Conservation (phyloP, 306 rosid species). For the Myrica gale region DNA sequence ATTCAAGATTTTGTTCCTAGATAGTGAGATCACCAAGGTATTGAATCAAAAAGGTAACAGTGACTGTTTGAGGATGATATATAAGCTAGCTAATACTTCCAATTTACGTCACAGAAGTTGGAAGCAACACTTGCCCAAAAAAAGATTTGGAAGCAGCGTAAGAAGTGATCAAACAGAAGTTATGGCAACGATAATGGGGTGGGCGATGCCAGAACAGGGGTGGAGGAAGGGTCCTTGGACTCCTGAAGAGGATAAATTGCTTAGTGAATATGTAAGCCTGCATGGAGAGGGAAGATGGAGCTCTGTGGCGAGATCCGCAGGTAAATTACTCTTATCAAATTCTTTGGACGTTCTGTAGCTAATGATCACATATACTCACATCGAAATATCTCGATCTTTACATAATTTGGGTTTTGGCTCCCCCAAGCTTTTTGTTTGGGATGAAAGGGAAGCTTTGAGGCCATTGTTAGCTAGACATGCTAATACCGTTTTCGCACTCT, state of each 20-base stretch:
- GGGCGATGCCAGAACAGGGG: conserved; percentile 30
- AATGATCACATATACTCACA: not conserved
- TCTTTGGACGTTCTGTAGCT: too few relatives aligned
- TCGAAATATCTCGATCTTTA: not conserved
- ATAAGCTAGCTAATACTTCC: not conserved
- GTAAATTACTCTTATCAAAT: conserved; percentile 15
- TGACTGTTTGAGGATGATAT: conserved; percentile 6
- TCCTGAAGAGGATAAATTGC: conserved; percentile 65
- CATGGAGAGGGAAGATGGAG: conserved; percentile 73
- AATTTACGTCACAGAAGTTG: not conserved
- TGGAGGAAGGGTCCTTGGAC: conserved; percentile 86
- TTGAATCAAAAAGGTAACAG: conserved; percentile 19
- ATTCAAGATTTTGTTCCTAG: conserved; percentile 25
- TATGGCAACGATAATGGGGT: conserved; percentile 30
- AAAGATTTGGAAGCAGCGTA: conserved; percentile 25
- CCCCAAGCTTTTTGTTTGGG: not conserved
- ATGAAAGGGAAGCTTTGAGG: not conserved
- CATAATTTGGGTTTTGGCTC: not conserved
- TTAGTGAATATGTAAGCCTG: conserved; percentile 43
- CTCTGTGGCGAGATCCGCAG: conserved; percentile 48
- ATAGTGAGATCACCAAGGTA: conserved; percentile 11
- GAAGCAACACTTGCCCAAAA: not conserved
- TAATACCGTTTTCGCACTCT: not conserved
- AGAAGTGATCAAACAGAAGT: not conserved
- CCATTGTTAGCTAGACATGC: not conserved